Evolutionary conservation across 768 basidiomycete species (phyloP), one percentile per base, ranked within the genome.

Genomic region (Leucosporidium scottii): DNA sequence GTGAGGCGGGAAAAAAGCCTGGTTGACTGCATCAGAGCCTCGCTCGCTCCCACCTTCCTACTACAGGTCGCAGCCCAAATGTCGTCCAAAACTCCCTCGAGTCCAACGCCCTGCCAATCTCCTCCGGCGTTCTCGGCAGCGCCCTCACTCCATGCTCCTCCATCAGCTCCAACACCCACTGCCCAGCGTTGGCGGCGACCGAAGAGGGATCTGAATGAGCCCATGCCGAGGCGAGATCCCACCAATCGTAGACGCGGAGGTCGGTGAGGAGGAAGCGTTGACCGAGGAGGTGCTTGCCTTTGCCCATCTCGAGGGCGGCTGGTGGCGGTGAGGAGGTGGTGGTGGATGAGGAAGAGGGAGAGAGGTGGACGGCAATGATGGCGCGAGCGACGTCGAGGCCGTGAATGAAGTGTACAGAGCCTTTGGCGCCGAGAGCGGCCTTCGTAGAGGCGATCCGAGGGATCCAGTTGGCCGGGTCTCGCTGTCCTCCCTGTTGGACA

Each of bases 131-230:
- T 28, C 86, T 78, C n/a, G 87, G 86, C 21, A 86, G 77, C 1
- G 80, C 83, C 12, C 81, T 78, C 12, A 86, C 78, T 21, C 75
- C 78, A 25, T 79, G 70, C 71, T 87, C 85, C 21, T 76, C 71
- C 83, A 86, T 85, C 39, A 86, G 77, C 75, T 86, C 84, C 20
- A 79, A 78, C 1, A 86, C 85, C 86, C 86, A 87, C 21, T 60
- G 65, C 0, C 0, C 15, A 3, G 27, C 20, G 23, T 21, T 3
- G 12, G 31, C 5, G 0, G 54, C 20, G 0, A 64, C 15, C 5
- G 30, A 5, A 10, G 50, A 60, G 61, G 61, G 50, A 25, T 61
- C 62, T 49, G 28, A 70, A 64, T 15, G 75, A 74, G 82, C 83
- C 85, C 85, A 86, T 4, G 83, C 82, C 9, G 82, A 82, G 1